phyloP scores from a whole-genome alignment of 106 monocot genomes.

The Xerophyta viscosa region DNA sequence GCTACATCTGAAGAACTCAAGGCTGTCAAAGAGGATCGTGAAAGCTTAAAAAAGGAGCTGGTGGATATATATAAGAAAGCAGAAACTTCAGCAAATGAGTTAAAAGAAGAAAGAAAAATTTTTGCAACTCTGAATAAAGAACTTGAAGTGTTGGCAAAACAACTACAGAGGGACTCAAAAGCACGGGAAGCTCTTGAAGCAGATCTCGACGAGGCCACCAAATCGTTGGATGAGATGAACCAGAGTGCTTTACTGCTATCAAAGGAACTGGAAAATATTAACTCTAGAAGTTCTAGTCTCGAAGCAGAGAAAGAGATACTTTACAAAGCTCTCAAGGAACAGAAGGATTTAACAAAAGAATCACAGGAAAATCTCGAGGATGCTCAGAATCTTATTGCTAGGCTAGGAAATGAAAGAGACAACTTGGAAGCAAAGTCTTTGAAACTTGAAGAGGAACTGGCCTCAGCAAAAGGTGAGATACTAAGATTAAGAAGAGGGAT shows the following conservation, averaged over 20 bases:
- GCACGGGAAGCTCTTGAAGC: conserved; percentile 40
- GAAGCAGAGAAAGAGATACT: conserved; percentile 82
- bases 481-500: conserved; percentile 51
- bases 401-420: conserved; percentile 58
- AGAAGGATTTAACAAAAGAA: conserved; percentile 49
- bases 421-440: conserved; percentile 41
- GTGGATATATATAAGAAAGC: conserved; percentile 42
- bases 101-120: conserved; percentile 53
- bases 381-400: conserved; percentile 57
- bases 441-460: conserved; percentile 78
- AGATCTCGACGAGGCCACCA: conserved; percentile 64
- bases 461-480: conserved; percentile 77
- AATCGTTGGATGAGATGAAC: conserved; percentile 70
- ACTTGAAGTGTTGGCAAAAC: conserved; percentile 43
- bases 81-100: conserved; percentile 30
- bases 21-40: conserved; percentile 32
- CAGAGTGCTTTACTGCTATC: conserved; percentile 48
- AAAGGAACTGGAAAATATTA: conserved; percentile 53
- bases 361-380: conserved; percentile 81
- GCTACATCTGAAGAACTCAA: conserved; percentile 38
- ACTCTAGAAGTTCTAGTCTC: conserved; percentile 32
- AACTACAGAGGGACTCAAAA: conserved; percentile 48
- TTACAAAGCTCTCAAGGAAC: conserved; percentile 46
- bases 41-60: conserved; percentile 62
- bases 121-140: conserved; percentile 48